These are phyloP conservation scores for Ceratobasidium sp. DNA, from an alignment of 1,284 basidiomycete species.

Conservation along the genomic window DNA sequence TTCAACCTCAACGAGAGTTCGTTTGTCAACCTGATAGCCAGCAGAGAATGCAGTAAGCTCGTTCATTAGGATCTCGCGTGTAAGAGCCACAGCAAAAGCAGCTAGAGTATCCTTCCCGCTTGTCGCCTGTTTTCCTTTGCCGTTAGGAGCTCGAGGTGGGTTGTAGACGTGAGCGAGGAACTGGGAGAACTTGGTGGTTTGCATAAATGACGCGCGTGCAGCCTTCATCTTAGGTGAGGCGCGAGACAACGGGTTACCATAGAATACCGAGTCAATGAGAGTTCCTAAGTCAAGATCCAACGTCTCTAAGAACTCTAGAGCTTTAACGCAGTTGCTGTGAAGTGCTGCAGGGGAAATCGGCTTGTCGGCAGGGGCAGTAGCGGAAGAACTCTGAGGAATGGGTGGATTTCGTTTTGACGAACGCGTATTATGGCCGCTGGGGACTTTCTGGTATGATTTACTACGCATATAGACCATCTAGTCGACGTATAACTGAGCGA, in stretches of 20 bases:
- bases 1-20: background rate
- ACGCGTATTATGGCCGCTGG: too few species aligned
- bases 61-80: too few species aligned
- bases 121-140: too few species aligned
- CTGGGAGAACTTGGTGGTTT: background rate
- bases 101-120: background rate
- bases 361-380: too few species aligned
- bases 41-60: background rate
- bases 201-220: background rate
- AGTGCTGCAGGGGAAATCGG: background rate
- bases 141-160: background rate
- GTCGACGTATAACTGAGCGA: too few species aligned
- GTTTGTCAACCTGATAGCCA: background rate
- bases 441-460: too few species aligned
- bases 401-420: too few species aligned
- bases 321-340: background rate
- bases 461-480: too few species aligned
- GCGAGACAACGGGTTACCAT: conserved; percentile 6
- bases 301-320: background rate
- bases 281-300: background rate
- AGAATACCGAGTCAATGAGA: background rate
- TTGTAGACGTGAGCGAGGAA: background rate
- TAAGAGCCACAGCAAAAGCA: too few species aligned
- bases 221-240: too few species aligned
- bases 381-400: too few species aligned